A percentile compares a stretch with the other conserved stretches of the same genome.
Evolutionary conservation across 2,329 filamentous ascomycete genomes (phyloP).

Genomic region (Aspergillus ochraceoroseus): DNA sequence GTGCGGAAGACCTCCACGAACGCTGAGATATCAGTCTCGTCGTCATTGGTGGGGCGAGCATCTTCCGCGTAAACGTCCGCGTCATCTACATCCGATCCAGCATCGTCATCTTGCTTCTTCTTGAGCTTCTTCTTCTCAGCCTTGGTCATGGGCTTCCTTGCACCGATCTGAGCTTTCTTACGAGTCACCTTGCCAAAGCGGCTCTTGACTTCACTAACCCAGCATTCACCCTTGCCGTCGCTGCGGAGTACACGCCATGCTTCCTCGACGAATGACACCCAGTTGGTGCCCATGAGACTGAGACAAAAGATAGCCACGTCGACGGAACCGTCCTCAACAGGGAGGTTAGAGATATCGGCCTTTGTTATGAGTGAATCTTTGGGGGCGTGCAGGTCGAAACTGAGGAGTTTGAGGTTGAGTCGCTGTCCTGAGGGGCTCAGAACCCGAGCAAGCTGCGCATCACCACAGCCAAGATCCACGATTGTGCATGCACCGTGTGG

Average conservation of each 20-base stretch:
- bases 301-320: slow-evolving; percentile 94
- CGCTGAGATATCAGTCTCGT: slow-evolving; percentile 78
- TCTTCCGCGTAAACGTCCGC: slow-evolving; percentile 53
- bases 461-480: slow-evolving; percentile 89
- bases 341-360: slow-evolving; percentile 82
- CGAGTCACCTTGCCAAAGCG: slow-evolving; percentile 64
- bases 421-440: slow-evolving; percentile 58
- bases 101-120: slow-evolving; percentile 43
- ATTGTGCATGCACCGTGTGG: slow-evolving; percentile 66
- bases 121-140: slow-evolving; percentile 43
- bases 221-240: slow-evolving; percentile 78
- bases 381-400: slow-evolving; percentile 80
- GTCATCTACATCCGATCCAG: slow-evolving; percentile 41
- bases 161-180: slow-evolving; percentile 41
- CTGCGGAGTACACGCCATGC: slow-evolving; percentile 85
- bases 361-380: slow-evolving; percentile 67
- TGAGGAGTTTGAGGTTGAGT: slow-evolving; percentile 69
- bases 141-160: slow-evolving; percentile 40
- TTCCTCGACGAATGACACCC: slow-evolving; percentile 94
- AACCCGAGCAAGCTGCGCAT: slow-evolving; percentile 71
- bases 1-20: slow-evolving; percentile 79
- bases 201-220: slow-evolving; percentile 95
- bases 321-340: slow-evolving; percentile 66
- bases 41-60: slow-evolving; percentile 50
- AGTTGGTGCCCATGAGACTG: slow-evolving; percentile 98